A percentile compares a stretch with the other conserved stretches of the same genome.
These are phyloP conservation scores for Blastobotrys aristatus DNA, from an alignment of 1,139 yeast genomes.

Conservation along the genomic window DNA sequence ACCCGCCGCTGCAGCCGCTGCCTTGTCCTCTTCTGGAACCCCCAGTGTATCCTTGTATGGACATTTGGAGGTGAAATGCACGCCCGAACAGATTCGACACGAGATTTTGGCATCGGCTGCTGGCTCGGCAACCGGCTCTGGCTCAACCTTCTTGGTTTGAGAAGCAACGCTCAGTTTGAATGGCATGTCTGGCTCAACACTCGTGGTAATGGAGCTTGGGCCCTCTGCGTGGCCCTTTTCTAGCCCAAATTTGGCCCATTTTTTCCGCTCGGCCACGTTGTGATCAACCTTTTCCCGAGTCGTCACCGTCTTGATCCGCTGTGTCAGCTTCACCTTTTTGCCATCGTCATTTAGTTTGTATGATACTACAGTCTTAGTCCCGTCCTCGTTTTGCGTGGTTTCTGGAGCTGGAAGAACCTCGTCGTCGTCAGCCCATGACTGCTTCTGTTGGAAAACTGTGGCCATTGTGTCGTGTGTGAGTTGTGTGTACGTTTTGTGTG, in stretches of 20 bases:
- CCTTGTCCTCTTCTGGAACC: slow-evolving; percentile 39
- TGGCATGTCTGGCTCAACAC: slow-evolving; percentile 72
- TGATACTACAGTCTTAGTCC: slow-evolving; percentile 82
- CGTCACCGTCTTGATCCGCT: slow-evolving; percentile 68
- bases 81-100: slow-evolving; percentile 93
- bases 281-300: slow-evolving; percentile 72
- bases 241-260: slow-evolving; percentile 67
- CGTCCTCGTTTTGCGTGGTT: slow-evolving; percentile 73
- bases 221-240: slow-evolving; percentile 77
- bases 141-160: slow-evolving; percentile 30
- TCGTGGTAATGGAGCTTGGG: slow-evolving; percentile 83
- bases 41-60: slow-evolving; percentile 92
- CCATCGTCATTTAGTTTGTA: slow-evolving; percentile 67
- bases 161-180: slow-evolving; percentile 33
- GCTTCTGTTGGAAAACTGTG: slow-evolving; percentile 5
- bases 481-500: neutral
- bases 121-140: slow-evolving; percentile 47
- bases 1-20: slow-evolving; percentile 34
- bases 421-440: slow-evolving; percentile 29
- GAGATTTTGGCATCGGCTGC: slow-evolving; percentile 44
- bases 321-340: slow-evolving; percentile 82
- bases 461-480: neutral
- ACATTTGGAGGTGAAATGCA: slow-evolving; percentile 92
- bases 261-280: slow-evolving; percentile 39
- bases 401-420: slow-evolving; percentile 44